Evolutionary conservation across 768 basidiomycete genomes (phyloP).

Genomic region (Phaffia tasmanica): DNA sequence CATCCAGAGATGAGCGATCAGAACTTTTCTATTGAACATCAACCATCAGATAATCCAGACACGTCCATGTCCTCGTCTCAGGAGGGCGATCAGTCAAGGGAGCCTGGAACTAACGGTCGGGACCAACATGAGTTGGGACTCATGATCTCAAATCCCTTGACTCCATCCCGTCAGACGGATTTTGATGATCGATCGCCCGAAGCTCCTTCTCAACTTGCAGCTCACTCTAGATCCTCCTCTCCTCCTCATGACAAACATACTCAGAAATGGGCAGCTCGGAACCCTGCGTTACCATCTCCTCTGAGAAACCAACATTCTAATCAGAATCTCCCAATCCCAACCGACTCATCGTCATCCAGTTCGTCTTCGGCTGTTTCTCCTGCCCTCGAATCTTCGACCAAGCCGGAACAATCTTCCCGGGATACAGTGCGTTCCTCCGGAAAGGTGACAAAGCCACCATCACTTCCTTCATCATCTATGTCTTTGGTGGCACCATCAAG

Average conservation of each 20-base stretch:
- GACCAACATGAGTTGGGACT: too few relatives aligned
- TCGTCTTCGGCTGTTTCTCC: neutral
- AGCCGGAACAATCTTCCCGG: neutral
- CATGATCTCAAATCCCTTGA: too few relatives aligned
- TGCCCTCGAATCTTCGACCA: neutral
- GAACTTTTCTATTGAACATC: too few relatives aligned
- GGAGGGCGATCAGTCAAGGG: too few relatives aligned
- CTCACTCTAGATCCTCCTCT: neutral
- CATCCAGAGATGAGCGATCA: too few relatives aligned
- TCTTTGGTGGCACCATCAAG: neutral
- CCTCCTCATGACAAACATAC: neutral
- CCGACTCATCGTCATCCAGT: neutral
- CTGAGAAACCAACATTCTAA: neutral
- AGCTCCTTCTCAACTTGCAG: neutral
- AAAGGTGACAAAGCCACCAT: neutral
- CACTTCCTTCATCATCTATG: slow-evolving; percentile 7
- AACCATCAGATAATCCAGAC: too few relatives aligned
- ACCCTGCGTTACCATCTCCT: neutral
- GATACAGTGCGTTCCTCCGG: neutral
- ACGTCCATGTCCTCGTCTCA: too few relatives aligned
- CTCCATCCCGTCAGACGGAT: too few relatives aligned
- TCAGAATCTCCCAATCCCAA: neutral
- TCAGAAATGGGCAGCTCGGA: neutral
- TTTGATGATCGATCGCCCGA: too few relatives aligned
- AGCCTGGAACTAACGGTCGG: too few relatives aligned